A percentile compares a stretch with the other conserved stretches of the same genome.
Evolutionary conservation across 352 stramenopile genomes (phyloP).

Genomic region (Thalassiosira mediterranea): DNA sequence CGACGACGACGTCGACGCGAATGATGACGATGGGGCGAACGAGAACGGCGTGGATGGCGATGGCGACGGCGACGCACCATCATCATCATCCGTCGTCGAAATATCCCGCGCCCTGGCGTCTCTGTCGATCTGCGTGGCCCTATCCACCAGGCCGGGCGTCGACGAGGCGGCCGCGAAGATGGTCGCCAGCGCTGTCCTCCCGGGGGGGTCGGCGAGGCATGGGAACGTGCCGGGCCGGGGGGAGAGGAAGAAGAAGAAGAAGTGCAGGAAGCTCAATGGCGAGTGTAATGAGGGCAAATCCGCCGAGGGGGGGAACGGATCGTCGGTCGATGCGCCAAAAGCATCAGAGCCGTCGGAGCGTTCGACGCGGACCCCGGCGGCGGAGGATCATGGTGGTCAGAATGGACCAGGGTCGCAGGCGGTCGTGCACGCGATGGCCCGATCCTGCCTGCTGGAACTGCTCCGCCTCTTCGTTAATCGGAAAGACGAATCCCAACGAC

Average conservation of each 20-base stretch:
- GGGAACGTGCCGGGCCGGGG: not conserved
- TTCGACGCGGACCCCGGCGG: too few species aligned
- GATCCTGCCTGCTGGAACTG: conserved; percentile 22
- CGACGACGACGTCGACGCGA: too few species aligned
- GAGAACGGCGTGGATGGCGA: too few species aligned
- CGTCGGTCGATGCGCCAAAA: too few species aligned
- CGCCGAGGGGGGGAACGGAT: too few species aligned
- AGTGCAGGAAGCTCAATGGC: not conserved
- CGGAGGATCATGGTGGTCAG: too few species aligned
- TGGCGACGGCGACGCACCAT: not conserved
- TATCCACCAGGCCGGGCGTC: not conserved
- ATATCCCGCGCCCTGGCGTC: too few species aligned
- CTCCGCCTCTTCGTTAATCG: conserved; percentile 14
- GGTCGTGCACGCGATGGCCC: conserved; percentile 27
- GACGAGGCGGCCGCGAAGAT: conserved; percentile 32
- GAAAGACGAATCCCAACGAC: not conserved
- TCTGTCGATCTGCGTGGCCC: too few species aligned
- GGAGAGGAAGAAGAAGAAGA: not conserved
- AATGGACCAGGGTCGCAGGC: too few species aligned
- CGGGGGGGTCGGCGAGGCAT: conserved; percentile 1
- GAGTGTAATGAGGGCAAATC: conserved; percentile 2
- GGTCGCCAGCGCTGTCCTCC: conserved; percentile 39
- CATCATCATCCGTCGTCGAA: too few species aligned
- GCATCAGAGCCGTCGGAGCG: too few species aligned
- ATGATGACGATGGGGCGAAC: too few species aligned